Conservation (phyloP, 495 filamentous ascomycete genomes). For the Aspergillus coremiiformis region DNA sequence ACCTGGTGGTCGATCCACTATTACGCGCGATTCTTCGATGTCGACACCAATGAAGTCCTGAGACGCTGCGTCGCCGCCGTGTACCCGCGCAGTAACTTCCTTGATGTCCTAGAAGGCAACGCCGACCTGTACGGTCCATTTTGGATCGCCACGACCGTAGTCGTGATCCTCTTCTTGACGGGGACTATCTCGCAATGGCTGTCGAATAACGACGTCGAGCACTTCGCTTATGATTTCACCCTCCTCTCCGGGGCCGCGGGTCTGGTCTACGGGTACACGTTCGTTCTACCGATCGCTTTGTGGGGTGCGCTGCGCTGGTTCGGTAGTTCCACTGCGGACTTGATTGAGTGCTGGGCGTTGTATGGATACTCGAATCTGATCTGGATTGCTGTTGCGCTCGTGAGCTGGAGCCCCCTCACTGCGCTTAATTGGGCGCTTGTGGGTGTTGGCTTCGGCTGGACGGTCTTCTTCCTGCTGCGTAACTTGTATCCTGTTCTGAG, state of each 20-base stretch:
- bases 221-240: conserved; percentile 81
- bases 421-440: conserved; percentile 93
- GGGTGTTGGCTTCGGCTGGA: conserved; percentile 77
- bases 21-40: conserved; percentile 97
- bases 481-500: conserved; percentile 92
- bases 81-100: conserved; percentile 85
- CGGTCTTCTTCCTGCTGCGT: conserved; percentile 77
- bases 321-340: conserved; percentile 66
- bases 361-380: conserved; percentile 95
- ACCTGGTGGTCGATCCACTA: conserved; percentile 88
- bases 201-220: conserved; percentile 48
- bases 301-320: conserved; percentile 93
- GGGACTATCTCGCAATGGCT: conserved; percentile 92
- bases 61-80: conserved; percentile 75
- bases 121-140: conserved; percentile 93
- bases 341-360: conserved; percentile 87
- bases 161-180: conserved; percentile 89
- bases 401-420: conserved; percentile 76
- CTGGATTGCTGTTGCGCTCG: conserved; percentile 91
- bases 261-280: conserved; percentile 89
- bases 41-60: conserved; percentile 84
- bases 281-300: conserved; percentile 69
- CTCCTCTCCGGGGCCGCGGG: conserved; percentile 78
- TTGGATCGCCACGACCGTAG: conserved; percentile 97
- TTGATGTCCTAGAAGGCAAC: conserved; percentile 95